phyloP scores from a whole-genome alignment of 83 land plant genomes.

The Diphasiastrum complanatum region DNA sequence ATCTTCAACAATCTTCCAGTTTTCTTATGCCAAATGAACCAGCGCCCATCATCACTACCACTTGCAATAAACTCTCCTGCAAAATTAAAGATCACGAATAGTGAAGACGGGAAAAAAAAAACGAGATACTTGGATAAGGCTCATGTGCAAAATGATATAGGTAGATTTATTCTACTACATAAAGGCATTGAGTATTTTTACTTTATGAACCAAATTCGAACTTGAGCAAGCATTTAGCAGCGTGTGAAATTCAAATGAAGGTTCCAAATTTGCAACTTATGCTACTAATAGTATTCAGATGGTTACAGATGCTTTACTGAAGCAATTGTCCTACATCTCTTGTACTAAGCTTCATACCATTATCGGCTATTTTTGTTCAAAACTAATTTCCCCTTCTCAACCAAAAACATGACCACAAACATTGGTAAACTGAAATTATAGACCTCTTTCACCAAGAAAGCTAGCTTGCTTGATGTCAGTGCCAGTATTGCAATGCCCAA shows the following conservation, averaged over 20 bases:
- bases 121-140: not conserved
- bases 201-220: no score
- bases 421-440: no score
- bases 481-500: constrained; percentile 96
- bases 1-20: constrained; percentile 89
- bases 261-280: not conserved
- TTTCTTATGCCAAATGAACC: constrained; percentile 96
- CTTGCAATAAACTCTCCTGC: constrained; percentile 90
- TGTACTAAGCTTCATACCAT: not conserved
- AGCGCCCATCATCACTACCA: constrained; percentile 99
- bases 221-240: no score
- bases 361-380: no score
- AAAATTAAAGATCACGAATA: not conserved
- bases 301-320: no score
- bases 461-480: constrained; percentile 99
- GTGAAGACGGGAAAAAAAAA: no score
- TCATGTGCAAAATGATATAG: not conserved
- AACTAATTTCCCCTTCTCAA: no score
- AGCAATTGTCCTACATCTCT: not conserved
- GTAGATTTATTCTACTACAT: not conserved
- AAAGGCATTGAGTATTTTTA: no score
- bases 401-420: no score
- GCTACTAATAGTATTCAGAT: no score
- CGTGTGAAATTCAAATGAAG: no score
- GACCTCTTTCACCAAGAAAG: constrained; percentile 91